Base-by-base conservation (phyloP, 805 yeast species). In the Millerozyma miso region DNA sequence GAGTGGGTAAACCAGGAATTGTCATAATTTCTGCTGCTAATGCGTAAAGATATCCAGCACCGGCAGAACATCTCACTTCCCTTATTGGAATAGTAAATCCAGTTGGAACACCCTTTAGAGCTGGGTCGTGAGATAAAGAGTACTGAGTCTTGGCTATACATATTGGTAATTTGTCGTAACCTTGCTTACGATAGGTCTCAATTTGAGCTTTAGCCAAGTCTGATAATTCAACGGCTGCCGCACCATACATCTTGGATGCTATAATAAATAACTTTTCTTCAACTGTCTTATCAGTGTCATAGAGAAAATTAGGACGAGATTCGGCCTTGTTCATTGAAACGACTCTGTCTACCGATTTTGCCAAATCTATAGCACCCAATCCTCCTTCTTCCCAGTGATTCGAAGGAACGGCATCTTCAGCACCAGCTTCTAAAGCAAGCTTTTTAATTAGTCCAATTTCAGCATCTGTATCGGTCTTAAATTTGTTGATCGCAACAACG, bases 71-170 rank as follows among this genome's bases (percentile, higher is more conserved):
- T 67, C 95, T 84, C 50, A 91, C 87, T 55, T 91, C 99, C 63
- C 95, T 80, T 55, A 91, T 88, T 39, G 99, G 98, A 63, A 91
- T 86, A 14, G 81, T 85, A 73, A 90, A 91, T 6, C 95, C 97
- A 16, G 85, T 80, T 51, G 99, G 99, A 35, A 88, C 97, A 61
- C 97, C 97, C 71, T 90, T 90, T 64, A 93, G 77, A 17, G 79
- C 71, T 35, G 98, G 89, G 66, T 91, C 98, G 60, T 90, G 97
- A 2, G 97, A 89, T 53, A 91, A 74, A 0, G 97, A 88, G 74
- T 91, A 91, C 67, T 91, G 99, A 2, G 99, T 91, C 76, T 91
- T 91, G 45, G 99, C 99, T 58, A 91, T 86, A 70, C 99, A 91
- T 54, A 91, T 83, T 44, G 98, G 99, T 60, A 91, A 73, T 59